These are phyloP conservation scores for Leersia perrieri DNA, from an alignment of 176 grass and related monocot species.

Conservation along the genomic window DNA sequence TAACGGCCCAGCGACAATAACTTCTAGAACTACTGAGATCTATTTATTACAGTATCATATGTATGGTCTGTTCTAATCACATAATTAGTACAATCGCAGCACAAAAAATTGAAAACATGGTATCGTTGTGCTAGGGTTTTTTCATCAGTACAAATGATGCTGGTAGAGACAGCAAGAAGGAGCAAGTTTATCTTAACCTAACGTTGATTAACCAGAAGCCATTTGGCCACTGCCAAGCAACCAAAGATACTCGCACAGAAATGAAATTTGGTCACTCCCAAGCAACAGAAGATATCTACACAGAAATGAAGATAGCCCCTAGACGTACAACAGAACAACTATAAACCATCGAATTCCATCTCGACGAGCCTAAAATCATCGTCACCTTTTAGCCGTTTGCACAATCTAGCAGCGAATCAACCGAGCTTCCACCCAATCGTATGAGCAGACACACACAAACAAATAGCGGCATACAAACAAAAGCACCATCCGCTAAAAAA, in stretches of 20 bases:
- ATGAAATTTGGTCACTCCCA: neutral
- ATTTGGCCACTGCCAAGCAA: neutral
- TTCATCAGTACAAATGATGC: neutral
- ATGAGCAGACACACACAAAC: neutral
- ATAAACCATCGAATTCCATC: neutral
- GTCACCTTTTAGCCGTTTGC: neutral
- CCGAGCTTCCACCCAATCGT: neutral
- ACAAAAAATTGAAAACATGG: neutral
- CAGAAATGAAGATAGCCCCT: neutral
- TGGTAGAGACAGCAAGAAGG: neutral
- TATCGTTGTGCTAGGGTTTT: neutral
- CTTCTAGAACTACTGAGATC: neutral
- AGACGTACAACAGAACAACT: neutral
- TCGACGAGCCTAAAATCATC: neutral
- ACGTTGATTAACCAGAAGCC: neutral
- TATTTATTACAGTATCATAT: neutral
- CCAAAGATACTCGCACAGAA: neutral
- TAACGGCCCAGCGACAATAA: neutral
- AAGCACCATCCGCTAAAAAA: too few relatives aligned
- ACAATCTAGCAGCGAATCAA: neutral
- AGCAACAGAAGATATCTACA: neutral
- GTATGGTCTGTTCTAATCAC: neutral
- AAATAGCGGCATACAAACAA: neutral
- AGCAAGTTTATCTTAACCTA: neutral
- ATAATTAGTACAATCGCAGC: neutral